Evolutionary conservation across 805 yeast species (phyloP).

Genomic region (Barnettozyma populi): DNA sequence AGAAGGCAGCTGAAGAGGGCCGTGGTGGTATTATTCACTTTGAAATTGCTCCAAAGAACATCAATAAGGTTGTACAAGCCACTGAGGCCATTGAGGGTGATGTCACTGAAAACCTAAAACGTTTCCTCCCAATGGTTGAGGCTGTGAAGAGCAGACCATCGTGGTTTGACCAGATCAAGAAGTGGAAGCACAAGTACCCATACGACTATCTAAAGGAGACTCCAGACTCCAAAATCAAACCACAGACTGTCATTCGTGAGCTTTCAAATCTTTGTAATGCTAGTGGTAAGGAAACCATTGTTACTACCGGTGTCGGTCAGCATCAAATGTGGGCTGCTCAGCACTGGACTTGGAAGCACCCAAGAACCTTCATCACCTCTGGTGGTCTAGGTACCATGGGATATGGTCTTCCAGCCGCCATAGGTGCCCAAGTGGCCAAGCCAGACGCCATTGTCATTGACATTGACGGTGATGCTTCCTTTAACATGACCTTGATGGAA

Average conservation of each 20-base stretch:
- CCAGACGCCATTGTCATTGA: conserved; percentile 95
- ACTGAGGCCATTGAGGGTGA: conserved; percentile 97
- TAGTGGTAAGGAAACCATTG: conserved; percentile 67
- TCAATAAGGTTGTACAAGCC: conserved; percentile 94
- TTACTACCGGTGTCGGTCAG: conserved; percentile 98
- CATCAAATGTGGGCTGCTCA: conserved; percentile 99
- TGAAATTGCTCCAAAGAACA: conserved; percentile 94
- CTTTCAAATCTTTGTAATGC: conserved; percentile 65
- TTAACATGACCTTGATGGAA: conserved; percentile 95
- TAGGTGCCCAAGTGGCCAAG: conserved; percentile 95
- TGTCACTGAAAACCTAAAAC: conserved; percentile 69
- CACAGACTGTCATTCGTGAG: conserved; percentile 84
- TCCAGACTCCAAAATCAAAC: conserved; percentile 76
- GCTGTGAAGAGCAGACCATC: conserved; percentile 62
- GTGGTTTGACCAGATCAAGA: conserved; percentile 71
- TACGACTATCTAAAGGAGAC: conserved; percentile 78
- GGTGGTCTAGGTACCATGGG: conserved; percentile 99
- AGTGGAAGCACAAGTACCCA: conserved; percentile 86
- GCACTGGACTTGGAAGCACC: conserved; percentile 89
- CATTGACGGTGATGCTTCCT: conserved; percentile 98
- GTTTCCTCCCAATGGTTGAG: conserved; percentile 65
- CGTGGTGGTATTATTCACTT: conserved; percentile 97
- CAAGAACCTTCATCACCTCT: conserved; percentile 92
- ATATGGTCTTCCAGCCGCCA: conserved; percentile 93
- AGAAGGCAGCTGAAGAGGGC: conserved; percentile 76